These are phyloP conservation scores for Betula pendula DNA, from an alignment of 306 rosid genomes.

Conservation along the genomic window DNA sequence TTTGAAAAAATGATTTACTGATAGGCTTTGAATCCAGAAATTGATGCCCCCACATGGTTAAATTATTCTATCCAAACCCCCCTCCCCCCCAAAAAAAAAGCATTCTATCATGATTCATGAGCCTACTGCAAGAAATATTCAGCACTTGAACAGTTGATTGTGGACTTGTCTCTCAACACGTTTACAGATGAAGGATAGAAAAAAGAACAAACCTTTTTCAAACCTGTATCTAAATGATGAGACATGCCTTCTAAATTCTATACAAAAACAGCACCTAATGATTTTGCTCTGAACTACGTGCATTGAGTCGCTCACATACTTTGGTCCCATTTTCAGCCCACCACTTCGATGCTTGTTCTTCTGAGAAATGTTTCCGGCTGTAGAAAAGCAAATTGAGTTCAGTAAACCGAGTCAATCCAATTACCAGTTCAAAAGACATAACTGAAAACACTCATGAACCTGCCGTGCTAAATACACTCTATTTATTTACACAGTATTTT, in stretches of 20 bases:
- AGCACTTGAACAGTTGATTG: background rate
- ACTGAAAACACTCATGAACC: background rate
- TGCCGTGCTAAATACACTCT: background rate
- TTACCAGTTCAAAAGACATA: conserved; percentile 18
- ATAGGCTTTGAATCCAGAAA: background rate
- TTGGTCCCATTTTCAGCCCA: conserved; percentile 79
- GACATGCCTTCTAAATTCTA: too few relatives aligned
- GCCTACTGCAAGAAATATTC: background rate
- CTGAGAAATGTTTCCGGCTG: conserved; percentile 90
- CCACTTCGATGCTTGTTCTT: conserved; percentile 84
- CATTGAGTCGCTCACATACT: conserved; percentile 62
- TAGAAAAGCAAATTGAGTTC: conserved; percentile 28
- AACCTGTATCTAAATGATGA: too few relatives aligned
- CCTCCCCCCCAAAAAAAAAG: background rate
- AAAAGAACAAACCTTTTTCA: too few relatives aligned
- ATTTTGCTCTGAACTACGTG: conserved; percentile 46
- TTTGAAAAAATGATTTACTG: background rate
- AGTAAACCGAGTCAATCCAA: conserved; percentile 18
- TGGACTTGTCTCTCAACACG: too few relatives aligned
- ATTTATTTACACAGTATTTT: background rate
- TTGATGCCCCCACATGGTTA: background rate
- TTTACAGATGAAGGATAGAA: too few relatives aligned
- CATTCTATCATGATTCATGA: background rate
- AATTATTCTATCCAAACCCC: background rate
- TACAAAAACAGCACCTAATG: too few relatives aligned